phyloP scores from a whole-genome alignment of 345 rosid species.

The Eucalyptus victrix region DNA sequence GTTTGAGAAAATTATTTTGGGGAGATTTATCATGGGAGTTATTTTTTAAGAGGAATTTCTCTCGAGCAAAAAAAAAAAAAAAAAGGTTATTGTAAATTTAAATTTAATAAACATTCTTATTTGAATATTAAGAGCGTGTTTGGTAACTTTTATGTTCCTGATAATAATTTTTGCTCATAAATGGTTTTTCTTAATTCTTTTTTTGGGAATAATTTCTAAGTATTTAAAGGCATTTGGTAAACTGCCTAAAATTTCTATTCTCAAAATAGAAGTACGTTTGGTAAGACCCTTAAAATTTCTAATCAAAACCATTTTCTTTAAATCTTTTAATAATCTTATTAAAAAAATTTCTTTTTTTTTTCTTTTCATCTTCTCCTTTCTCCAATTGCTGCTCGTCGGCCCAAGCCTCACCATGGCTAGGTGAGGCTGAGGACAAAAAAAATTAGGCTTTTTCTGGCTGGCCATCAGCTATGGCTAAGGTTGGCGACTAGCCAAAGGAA shows the following conservation, averaged over 20 bases:
- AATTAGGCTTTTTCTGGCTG: fast-evolving
- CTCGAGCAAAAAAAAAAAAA: fast-evolving
- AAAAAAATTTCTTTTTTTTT: no score
- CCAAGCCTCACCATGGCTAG: fast-evolving
- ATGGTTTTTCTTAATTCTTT: fast-evolving
- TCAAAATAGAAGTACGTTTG: fast-evolving
- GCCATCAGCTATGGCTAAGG: fast-evolving
- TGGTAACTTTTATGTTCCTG: no score
- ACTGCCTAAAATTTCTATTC: fast-evolving
- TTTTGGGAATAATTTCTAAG: fast-evolving
- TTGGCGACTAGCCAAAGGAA: fast-evolving
- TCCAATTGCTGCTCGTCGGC: fast-evolving
- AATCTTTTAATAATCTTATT: no score
- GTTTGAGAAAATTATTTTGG: no score
- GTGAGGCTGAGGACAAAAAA: fast-evolving
- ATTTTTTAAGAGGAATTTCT: no score
- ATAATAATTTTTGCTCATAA: fast-evolving
- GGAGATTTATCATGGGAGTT: no score
- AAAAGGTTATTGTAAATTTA: no score
- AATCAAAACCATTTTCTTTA: no score
- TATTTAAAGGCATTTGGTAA: fast-evolving
- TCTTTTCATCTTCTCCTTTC: no score
- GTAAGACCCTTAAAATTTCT: fast-evolving
- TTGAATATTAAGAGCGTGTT: fast-evolving
- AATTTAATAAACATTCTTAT: no score